Percentiles rank a stretch among this genome's conserved stretches.
Evolutionary conservation across 352 stramenopile species (phyloP).

Genomic region (Globisporangium alternatum): DNA sequence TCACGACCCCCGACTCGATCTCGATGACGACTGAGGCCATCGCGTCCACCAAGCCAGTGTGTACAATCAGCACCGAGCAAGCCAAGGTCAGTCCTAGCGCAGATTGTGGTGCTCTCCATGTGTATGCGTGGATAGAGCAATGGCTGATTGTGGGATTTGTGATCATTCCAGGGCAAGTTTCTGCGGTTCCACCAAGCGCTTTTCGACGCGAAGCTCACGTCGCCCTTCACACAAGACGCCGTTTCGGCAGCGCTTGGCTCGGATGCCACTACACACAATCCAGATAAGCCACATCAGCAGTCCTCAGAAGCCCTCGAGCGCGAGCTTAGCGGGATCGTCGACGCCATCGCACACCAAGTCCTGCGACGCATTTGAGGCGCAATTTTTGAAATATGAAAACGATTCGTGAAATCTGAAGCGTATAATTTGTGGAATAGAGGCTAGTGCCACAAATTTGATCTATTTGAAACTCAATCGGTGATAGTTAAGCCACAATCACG

Average conservation of each 20-base stretch:
- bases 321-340: slow-evolving; percentile 32
- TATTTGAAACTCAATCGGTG: background rate
- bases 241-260: slow-evolving; percentile 11
- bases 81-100: slow-evolving; percentile 30
- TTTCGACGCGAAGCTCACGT: slow-evolving; percentile 26
- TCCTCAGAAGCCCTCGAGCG: slow-evolving; percentile 30
- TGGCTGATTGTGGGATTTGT: background rate
- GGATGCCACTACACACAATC: background rate
- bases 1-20: slow-evolving; percentile 76
- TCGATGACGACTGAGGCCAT: slow-evolving; percentile 83
- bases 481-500: background rate
- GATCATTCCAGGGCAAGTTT: slow-evolving; percentile 47
- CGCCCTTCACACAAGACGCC: slow-evolving; percentile 22
- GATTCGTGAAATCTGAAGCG: background rate
- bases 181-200: slow-evolving; percentile 47
- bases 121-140: background rate
- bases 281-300: background rate
- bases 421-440: background rate
- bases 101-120: background rate
- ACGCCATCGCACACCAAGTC: slow-evolving; percentile 17
- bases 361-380: background rate
- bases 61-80: slow-evolving; percentile 41
- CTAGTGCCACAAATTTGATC: background rate
- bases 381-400: slow-evolving; percentile 1
- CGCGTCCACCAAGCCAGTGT: slow-evolving; percentile 47